phyloP scores from a whole-genome alignment of 306 rosid genomes.

The Cajanus cajan region DNA sequence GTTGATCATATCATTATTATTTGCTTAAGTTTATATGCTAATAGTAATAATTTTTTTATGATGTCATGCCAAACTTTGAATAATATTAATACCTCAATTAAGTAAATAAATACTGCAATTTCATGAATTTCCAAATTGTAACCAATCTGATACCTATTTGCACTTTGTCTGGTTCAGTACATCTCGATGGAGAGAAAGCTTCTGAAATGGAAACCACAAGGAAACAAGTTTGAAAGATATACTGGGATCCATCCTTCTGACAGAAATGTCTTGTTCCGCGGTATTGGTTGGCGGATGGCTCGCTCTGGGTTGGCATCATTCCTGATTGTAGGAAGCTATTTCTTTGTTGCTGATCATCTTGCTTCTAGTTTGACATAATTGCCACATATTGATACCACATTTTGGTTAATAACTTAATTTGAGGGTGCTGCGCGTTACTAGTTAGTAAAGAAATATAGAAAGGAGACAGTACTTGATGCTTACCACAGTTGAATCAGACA shows the following conservation, averaged over 20 bases:
- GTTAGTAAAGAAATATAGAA: conserved; percentile 6
- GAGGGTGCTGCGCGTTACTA: conserved; percentile 4
- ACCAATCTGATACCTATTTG: neutral
- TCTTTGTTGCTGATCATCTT: conserved; percentile 58
- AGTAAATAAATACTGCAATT: neutral
- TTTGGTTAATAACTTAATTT: neutral
- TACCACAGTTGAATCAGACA: neutral
- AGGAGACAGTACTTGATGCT: neutral
- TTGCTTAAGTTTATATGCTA: conserved; percentile 8
- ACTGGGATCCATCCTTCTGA: conserved; percentile 86
- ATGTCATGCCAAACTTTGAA: conserved; percentile 9
- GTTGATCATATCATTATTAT: neutral
- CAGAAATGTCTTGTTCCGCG: conserved; percentile 62
- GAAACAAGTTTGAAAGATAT: conserved; percentile 64
- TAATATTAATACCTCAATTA: conserved; percentile 12
- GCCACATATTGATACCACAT: neutral
- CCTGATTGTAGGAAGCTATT: conserved; percentile 67
- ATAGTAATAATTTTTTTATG: conserved; percentile 7
- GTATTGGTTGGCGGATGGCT: conserved; percentile 74
- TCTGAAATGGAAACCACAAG: conserved; percentile 70
- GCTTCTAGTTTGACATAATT: conserved; percentile 42
- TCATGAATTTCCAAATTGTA: conserved; percentile 9
- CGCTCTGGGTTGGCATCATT: conserved; percentile 74
- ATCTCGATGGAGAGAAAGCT: conserved; percentile 72
- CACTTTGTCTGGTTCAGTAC: conserved; percentile 46